Percentiles rank a stretch among this genome's conserved stretches.
Conservation (phyloP, 805 yeast genomes). For the Candida loeiensis region DNA sequence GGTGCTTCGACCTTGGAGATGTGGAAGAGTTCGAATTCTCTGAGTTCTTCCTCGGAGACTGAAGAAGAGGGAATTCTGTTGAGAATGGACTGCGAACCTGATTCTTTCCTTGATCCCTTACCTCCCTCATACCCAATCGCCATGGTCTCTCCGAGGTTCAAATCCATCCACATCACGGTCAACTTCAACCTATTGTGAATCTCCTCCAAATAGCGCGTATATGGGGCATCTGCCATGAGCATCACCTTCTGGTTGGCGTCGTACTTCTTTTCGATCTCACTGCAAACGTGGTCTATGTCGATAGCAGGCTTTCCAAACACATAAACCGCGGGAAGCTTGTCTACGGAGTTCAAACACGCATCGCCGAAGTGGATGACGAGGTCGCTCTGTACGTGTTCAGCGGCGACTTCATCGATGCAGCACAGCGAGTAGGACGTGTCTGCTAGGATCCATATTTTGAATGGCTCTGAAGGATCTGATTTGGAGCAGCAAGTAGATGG, state of each 20-base stretch:
- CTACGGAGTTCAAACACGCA: slow-evolving; percentile 82
- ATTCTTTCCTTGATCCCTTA: not conserved
- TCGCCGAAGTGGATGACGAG: slow-evolving; percentile 91
- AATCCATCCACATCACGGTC: slow-evolving; percentile 32
- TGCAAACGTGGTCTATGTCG: slow-evolving; percentile 38
- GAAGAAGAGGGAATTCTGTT: slow-evolving; percentile 23
- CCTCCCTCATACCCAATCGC: slow-evolving; percentile 45
- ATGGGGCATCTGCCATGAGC: slow-evolving; percentile 74
- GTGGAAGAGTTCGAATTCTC: slow-evolving; percentile 59
- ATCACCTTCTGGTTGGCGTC: slow-evolving; percentile 43
- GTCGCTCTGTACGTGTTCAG: slow-evolving; percentile 85
- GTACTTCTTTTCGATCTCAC: slow-evolving; percentile 41
- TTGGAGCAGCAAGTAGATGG: not conserved
- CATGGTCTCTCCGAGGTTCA: slow-evolving; percentile 28
- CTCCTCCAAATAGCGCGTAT: slow-evolving; percentile 42
- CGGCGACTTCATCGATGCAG: slow-evolving; percentile 96
- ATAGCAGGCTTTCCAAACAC: slow-evolving; percentile 70
- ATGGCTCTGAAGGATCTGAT: not conserved
- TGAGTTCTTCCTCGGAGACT: slow-evolving; percentile 14
- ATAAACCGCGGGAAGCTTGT: slow-evolving; percentile 69
- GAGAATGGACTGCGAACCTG: no score
- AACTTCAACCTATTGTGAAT: slow-evolving; percentile 34
- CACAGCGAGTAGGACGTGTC: slow-evolving; percentile 95
- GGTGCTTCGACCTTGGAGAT: slow-evolving; percentile 76
- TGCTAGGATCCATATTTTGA: slow-evolving; percentile 69